Conservation (phyloP, 1,139 yeast species). For the Lipomyces yarrowii region DNA sequence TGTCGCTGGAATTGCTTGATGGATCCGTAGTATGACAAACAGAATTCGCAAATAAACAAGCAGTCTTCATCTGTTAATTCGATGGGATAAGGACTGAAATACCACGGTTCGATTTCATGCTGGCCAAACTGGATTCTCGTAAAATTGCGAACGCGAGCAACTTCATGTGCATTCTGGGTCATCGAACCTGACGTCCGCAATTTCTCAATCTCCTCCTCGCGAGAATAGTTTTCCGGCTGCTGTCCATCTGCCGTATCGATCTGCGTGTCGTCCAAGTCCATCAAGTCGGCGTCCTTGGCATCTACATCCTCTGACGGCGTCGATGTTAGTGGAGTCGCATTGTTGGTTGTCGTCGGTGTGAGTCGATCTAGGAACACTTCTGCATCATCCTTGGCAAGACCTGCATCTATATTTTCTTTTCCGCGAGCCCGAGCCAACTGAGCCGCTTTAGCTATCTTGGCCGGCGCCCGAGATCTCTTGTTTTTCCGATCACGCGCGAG, state of each 20-base stretch:
- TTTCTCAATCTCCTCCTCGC: constrained; percentile 92
- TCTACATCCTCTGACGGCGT: constrained; percentile 25
- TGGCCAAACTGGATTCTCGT: constrained; percentile 80
- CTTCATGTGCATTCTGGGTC: constrained; percentile 87
- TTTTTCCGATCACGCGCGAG: constrained; percentile 48
- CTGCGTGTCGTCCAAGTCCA: constrained; percentile 84
- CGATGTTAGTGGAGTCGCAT: constrained; percentile 20
- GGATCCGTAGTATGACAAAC: constrained; percentile 86
- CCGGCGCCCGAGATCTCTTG: constrained; percentile 40
- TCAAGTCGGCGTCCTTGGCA: constrained; percentile 52
- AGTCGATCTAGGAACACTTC: constrained; percentile 38
- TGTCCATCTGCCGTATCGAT: constrained; percentile 26
- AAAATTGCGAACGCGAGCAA: constrained; percentile 87
- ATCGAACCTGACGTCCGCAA: constrained; percentile 92
- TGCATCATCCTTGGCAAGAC: constrained; percentile 31
- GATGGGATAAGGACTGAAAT: constrained; percentile 94
- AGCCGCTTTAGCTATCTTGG: constrained; percentile 42
- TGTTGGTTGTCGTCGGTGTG: constrained; percentile 26
- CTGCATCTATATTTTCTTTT: constrained; percentile 25
- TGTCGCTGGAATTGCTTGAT: constrained; percentile 89
- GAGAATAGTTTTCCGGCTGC: constrained; percentile 63
- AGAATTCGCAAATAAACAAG: constrained; percentile 87
- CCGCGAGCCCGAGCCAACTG: constrained; percentile 21
- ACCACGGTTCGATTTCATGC: constrained; percentile 97
- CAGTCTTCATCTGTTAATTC: constrained; percentile 91